Conservation (phyloP, 164 flowering plant species). For the Vitis cinerea region DNA sequence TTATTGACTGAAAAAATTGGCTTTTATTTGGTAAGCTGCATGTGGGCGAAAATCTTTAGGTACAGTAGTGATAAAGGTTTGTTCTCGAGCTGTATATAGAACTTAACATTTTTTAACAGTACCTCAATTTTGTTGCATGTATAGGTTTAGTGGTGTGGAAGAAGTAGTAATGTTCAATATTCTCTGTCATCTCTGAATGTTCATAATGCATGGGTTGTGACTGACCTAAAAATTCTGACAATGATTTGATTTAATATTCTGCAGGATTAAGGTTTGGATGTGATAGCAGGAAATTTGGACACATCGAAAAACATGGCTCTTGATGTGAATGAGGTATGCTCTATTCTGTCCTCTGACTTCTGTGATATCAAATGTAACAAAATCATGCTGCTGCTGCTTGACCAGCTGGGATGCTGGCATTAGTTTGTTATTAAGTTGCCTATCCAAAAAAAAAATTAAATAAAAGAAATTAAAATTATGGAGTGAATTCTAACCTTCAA, state of each 20-base stretch:
- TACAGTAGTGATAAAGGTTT: background rate
- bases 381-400: no score
- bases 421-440: no score
- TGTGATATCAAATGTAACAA: no score
- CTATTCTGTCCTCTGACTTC: background rate
- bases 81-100: background rate
- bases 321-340: slow-evolving; percentile 44
- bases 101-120: background rate
- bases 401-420: no score
- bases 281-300: slow-evolving; percentile 38
- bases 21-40: background rate
- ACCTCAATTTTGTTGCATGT: background rate
- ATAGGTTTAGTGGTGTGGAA: background rate
- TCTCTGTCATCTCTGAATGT: background rate
- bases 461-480: background rate
- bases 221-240: background rate
- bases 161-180: background rate
- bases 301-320: slow-evolving; percentile 38
- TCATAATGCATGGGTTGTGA: background rate
- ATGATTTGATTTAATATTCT: background rate
- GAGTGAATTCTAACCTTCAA: slow-evolving; percentile 44
- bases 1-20: background rate
- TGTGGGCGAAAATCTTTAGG: no score
- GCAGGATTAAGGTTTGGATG: slow-evolving; percentile 43
- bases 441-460: no score